Percentiles rank a stretch among this genome's conserved stretches.
Conservation (phyloP, 805 yeast species). For the Barnettozyma botsteinii region DNA sequence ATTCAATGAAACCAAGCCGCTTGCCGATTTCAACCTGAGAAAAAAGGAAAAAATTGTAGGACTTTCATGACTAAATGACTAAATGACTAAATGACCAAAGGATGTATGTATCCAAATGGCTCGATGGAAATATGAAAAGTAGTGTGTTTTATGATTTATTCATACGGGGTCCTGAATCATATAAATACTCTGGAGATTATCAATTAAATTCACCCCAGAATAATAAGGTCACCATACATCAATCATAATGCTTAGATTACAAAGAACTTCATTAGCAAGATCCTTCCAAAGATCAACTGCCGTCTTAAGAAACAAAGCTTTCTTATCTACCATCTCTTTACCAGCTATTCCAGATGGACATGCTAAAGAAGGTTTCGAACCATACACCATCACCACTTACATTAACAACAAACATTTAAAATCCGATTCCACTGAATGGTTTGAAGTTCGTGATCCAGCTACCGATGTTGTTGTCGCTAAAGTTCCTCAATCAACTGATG, state of each 20-base stretch:
- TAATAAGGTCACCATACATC: neutral
- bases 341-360: slow-evolving; percentile 38
- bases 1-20: too few relatives aligned
- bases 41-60: too few relatives aligned
- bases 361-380: slow-evolving; percentile 32
- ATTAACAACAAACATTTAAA: slow-evolving; percentile 41
- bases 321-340: slow-evolving; percentile 19
- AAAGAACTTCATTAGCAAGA: slow-evolving; percentile 3
- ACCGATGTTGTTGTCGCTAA: slow-evolving; percentile 59
- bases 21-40: too few relatives aligned
- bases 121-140: neutral
- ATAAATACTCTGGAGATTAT: slow-evolving; percentile 1
- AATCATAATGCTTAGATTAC: slow-evolving; percentile 8
- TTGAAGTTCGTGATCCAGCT: slow-evolving; percentile 71
- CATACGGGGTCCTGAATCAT: slow-evolving; percentile 1
- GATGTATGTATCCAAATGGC: slow-evolving; percentile 1
- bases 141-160: too few relatives aligned
- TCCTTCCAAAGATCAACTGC: slow-evolving; percentile 4
- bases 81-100: neutral
- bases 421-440: slow-evolving; percentile 51
- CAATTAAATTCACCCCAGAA: neutral
- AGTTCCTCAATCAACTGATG: slow-evolving; percentile 68
- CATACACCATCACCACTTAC: slow-evolving; percentile 47
- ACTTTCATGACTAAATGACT: too few relatives aligned
- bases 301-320: slow-evolving; percentile 11